Evolutionary conservation across 1,284 basidiomycete species (phyloP).

Genomic region (Ustilago tritici): DNA sequence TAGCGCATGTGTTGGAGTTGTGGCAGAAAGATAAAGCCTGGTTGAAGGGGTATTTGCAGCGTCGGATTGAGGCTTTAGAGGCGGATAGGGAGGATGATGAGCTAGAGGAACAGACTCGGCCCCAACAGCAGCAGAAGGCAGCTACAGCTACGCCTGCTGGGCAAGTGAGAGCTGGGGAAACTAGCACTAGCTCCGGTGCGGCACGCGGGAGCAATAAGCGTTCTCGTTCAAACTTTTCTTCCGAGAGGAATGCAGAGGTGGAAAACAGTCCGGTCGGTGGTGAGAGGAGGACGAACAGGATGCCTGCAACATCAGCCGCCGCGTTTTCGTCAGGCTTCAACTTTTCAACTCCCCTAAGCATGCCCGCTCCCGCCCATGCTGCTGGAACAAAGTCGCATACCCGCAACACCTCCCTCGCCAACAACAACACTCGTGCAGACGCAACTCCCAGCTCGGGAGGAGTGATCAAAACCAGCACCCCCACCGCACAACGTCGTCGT

Average conservation of each 20-base stretch:
- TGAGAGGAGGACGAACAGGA: background rate
- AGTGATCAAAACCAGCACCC: conserved; percentile 37
- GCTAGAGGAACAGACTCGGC: conserved; percentile 9
- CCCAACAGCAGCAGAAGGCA: conserved; percentile 2
- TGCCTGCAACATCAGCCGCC: background rate
- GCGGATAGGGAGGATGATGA: conserved; percentile 36
- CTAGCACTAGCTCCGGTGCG: background rate
- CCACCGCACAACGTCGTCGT: conserved; percentile 19
- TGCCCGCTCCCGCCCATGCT: background rate
- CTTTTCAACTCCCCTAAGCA: conserved; percentile 20
- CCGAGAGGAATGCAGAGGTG: background rate
- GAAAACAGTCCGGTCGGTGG: background rate
- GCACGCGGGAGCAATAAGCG: background rate
- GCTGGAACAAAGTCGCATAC: background rate
- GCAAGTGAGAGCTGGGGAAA: background rate
- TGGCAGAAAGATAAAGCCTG: conserved; percentile 44
- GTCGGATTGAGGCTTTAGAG: conserved; percentile 51
- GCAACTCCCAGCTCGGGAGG: background rate
- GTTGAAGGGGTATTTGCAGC: conserved; percentile 52
- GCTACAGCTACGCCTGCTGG: background rate
- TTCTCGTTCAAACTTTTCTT: background rate
- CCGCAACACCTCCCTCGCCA: background rate
- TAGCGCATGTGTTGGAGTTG: conserved; percentile 51
- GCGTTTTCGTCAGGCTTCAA: conserved; percentile 14
- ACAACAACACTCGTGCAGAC: background rate